phyloP scores from a whole-genome alignment of 306 rosid species.

The Alnus rubra region DNA sequence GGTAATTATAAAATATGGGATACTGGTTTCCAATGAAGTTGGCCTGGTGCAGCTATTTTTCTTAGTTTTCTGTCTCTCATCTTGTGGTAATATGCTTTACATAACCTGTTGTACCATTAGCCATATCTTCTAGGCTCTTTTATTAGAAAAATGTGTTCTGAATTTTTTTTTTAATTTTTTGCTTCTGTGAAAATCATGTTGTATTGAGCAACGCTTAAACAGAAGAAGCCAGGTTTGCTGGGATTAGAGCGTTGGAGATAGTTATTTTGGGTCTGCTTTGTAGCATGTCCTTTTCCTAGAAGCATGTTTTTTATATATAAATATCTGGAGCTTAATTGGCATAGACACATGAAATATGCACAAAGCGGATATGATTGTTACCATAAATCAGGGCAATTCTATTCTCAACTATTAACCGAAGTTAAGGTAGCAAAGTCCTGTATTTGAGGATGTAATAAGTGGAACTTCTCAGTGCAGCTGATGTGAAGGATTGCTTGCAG shows the following conservation, averaged over 20 bases:
- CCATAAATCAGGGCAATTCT: neutral
- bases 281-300: too few species aligned
- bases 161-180: too few species aligned
- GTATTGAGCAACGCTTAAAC: neutral
- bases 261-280: too few species aligned
- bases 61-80: neutral
- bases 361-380: neutral
- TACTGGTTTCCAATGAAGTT: neutral
- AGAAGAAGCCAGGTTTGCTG: too few species aligned
- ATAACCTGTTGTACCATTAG: too few species aligned
- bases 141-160: neutral
- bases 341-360: too few species aligned
- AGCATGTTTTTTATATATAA: too few species aligned
- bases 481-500: conserved; percentile 66
- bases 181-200: neutral
- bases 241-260: too few species aligned
- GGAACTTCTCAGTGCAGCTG: conserved; percentile 79
- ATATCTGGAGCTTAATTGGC: too few species aligned
- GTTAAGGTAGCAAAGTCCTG: conserved; percentile 17
- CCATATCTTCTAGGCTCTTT: too few species aligned
- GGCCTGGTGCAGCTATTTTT: neutral
- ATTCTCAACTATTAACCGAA: conserved; percentile 19
- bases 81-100: too few species aligned
- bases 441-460: conserved; percentile 34
- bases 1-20: neutral